phyloP scores from a whole-genome alignment of 208 protist species.

The Leishmania braziliensis region DNA sequence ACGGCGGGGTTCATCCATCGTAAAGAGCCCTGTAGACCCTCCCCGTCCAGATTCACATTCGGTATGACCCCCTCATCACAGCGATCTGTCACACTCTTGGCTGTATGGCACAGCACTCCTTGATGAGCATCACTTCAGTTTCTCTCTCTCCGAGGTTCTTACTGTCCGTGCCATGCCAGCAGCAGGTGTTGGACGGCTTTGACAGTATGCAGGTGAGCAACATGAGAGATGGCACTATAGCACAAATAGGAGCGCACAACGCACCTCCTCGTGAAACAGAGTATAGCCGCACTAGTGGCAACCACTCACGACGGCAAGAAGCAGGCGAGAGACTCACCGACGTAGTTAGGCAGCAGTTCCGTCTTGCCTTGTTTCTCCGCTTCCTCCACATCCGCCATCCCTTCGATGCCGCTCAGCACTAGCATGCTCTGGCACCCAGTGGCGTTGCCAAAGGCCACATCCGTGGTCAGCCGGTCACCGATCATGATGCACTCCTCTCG shows the following conservation, averaged over 20 bases:
- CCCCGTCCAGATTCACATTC: not conserved
- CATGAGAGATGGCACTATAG: not conserved
- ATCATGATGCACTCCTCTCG: conserved; percentile 67
- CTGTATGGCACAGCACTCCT: not conserved
- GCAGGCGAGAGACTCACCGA: conserved; percentile 23
- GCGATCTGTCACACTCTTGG: not conserved
- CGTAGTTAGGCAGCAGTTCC: too few species aligned
- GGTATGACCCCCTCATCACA: not conserved
- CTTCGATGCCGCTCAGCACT: conserved; percentile 68
- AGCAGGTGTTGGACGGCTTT: too few species aligned
- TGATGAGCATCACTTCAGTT: not conserved
- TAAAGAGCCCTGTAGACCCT: not conserved
- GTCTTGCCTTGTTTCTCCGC: not conserved
- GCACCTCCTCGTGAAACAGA: not conserved
- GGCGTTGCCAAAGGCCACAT: conserved; percentile 76
- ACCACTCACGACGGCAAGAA: conserved; percentile 36
- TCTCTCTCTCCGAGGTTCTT: not conserved
- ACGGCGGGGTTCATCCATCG: not conserved
- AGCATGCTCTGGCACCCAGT: conserved; percentile 64
- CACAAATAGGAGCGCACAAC: not conserved
- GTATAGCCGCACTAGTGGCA: not conserved
- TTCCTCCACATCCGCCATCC: conserved; percentile 43
- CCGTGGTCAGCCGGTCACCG: conserved; percentile 77
- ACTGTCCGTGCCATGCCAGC: not conserved
- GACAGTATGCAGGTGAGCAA: not conserved